These are phyloP conservation scores for Chytriomyces sp. DNA, from an alignment of 192 early-diverging fungal genomes.

Conservation along the genomic window DNA sequence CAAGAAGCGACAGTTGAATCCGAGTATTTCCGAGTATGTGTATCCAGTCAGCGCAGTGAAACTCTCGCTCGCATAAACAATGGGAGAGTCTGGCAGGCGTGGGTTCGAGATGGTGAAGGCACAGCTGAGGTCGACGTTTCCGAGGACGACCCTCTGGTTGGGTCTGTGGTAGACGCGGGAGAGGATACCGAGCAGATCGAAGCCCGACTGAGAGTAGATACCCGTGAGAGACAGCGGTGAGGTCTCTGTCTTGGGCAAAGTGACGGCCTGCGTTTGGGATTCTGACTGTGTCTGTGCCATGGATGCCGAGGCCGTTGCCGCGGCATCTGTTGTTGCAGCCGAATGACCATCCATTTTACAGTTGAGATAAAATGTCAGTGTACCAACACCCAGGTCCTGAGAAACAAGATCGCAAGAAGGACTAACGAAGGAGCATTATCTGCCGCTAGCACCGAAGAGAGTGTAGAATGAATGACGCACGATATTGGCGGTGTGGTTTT, in stretches of 20 bases:
- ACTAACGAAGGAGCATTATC: too few species aligned
- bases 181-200: constrained; percentile 51
- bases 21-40: constrained; percentile 45
- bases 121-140: constrained; percentile 64
- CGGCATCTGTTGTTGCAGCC: too few species aligned
- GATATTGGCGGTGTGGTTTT: too few species aligned
- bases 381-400: too few species aligned
- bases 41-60: constrained; percentile 68
- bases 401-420: too few species aligned
- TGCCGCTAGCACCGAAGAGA: too few species aligned
- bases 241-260: not conserved
- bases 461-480: too few species aligned
- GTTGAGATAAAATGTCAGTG: too few species aligned
- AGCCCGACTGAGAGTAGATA: constrained; percentile 42
- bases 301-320: too few species aligned
- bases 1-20: constrained; percentile 58
- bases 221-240: constrained; percentile 2
- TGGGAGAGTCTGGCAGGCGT: constrained; percentile 62
- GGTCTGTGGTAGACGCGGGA: constrained; percentile 50
- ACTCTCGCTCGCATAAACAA: constrained; percentile 69
- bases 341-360: too few species aligned
- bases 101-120: constrained; percentile 65
- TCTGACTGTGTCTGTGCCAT: too few species aligned
- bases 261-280: too few species aligned
- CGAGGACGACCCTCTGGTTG: constrained; percentile 62